Percentiles rank a stretch among this genome's conserved stretches.
Conservation (phyloP, 2,329 filamentous ascomycete species). For the Neodidymelliopsis sp. region DNA sequence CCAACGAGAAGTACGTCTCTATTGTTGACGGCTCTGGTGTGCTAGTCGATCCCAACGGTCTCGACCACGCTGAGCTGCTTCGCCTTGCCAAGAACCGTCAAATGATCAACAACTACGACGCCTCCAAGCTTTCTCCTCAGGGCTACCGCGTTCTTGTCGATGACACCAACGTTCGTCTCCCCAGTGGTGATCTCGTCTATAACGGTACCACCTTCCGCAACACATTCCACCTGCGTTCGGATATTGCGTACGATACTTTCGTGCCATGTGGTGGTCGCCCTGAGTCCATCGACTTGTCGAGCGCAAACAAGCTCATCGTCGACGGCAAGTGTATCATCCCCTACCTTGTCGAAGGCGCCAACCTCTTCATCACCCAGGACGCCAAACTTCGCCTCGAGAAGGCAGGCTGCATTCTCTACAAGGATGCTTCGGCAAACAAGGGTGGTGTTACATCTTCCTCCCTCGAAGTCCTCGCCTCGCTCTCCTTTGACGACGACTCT, state of each 20-base stretch:
- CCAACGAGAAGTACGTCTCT: conserved; percentile 93
- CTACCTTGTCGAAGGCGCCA: conserved; percentile 97
- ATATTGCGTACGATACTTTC: conserved; percentile 80
- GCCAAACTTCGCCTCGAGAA: conserved; percentile 94
- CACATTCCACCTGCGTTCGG: conserved; percentile 89
- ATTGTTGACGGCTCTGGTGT: conserved; percentile 98
- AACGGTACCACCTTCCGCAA: conserved; percentile 98
- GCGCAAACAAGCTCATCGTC: conserved; percentile 85
- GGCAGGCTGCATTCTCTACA: conserved; percentile 94
- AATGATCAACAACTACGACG: conserved; percentile 90
- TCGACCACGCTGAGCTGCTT: conserved; percentile 82
- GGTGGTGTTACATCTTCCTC: conserved; percentile 97
- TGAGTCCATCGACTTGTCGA: conserved; percentile 93
- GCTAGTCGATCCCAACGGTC: conserved; percentile 87
- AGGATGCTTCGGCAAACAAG: conserved; percentile 98
- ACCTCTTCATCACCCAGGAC: conserved; percentile 98
- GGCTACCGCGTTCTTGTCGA: conserved; percentile 94
- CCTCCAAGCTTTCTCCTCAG: conserved; percentile 81
- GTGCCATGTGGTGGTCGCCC: conserved; percentile 96
- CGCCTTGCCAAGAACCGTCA: conserved; percentile 84
- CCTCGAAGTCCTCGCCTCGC: conserved; percentile 90
- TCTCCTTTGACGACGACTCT: conserved; percentile 89
- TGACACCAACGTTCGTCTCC: conserved; percentile 86
- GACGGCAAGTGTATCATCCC: conserved; percentile 87
- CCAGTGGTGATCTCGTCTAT: conserved; percentile 82